A percentile compares a stretch with the other conserved stretches of the same genome.
phyloP scores from a whole-genome alignment of 108 stramenopile species.

The Cyclotella distinguenda region DNA sequence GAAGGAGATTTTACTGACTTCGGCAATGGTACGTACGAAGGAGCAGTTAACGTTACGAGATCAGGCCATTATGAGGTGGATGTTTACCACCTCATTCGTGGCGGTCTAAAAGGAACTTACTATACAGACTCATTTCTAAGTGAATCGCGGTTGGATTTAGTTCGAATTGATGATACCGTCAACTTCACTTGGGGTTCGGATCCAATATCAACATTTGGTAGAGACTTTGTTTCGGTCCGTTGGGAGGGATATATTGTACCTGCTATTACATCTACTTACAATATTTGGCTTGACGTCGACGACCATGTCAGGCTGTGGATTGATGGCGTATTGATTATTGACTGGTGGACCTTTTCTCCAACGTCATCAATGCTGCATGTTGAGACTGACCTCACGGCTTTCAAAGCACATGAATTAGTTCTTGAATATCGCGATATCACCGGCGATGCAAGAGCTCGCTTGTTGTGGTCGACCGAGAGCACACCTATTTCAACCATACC shows the following conservation, averaged over 20 bases:
- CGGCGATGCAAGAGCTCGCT: constrained; percentile 33
- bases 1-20: constrained; percentile 25
- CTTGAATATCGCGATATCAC: constrained; percentile 47
- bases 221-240: constrained; percentile 39
- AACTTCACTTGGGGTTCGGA: constrained; percentile 46
- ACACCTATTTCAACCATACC: constrained; percentile 33
- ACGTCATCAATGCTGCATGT: constrained; percentile 25
- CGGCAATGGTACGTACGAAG: constrained; percentile 38
- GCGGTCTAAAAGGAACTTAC: constrained; percentile 50
- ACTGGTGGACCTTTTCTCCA: constrained; percentile 38
- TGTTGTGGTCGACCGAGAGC: constrained; percentile 45
- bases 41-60: constrained; percentile 16
- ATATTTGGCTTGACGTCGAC: constrained; percentile 43
- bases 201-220: constrained; percentile 30
- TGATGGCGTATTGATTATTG: constrained; percentile 42
- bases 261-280: constrained; percentile 23
- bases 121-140: constrained; percentile 41
- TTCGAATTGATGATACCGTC: constrained; percentile 37
- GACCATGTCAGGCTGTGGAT: constrained; percentile 50
- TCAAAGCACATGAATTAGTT: constrained; percentile 30
- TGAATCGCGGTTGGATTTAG: constrained; percentile 17
- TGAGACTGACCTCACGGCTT: constrained; percentile 18
- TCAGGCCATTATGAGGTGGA: constrained; percentile 39
- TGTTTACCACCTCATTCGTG: constrained; percentile 29
- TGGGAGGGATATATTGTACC: constrained; percentile 45